Base-by-base conservation (phyloP, 352 stramenopile genomes). In the Globisporangium mamillatum region DNA sequence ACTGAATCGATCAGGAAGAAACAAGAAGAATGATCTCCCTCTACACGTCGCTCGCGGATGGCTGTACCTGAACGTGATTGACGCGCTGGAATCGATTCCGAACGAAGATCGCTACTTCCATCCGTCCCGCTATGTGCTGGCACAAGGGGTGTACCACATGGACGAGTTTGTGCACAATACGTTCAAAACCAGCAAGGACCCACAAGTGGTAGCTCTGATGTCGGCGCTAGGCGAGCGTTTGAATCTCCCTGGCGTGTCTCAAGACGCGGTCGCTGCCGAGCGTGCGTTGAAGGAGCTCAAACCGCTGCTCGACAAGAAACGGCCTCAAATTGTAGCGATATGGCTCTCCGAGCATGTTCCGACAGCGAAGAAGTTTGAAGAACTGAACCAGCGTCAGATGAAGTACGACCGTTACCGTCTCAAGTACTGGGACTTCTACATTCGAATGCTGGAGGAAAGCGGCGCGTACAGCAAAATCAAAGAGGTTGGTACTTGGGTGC, bases 21-120 rank as follows among this genome's bases (percentile, higher is more conserved):
- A 27, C 38, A 53, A 56, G 12, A 65, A 24, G 5, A 60, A 54
- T 29, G 55, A 53, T 16, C 32, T 66, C 24, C 54, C 63, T 12
- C 32, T 80, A 10, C 60, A 75, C 32, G 22, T 74, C 4, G 75
- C 75, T 18, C 70, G 72, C 64, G 80, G 32, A 73, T 83, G 76
- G 70, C 78, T 74, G 66, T 82, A 70, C 22, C 63, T 88, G 60
- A 95, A 95, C 52, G 84, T 90, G 34, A 69, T 93, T 36, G 75
- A 91, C 8, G 87, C 87, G 9, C 72, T 95, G 1, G 84, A 93
- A 57, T 89, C 79, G 0, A 90, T 93, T 59, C 85, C 81, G 32
- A 77, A 89, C 18, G 84, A 93, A 65, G 87, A 95, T 64, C 79
- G 85, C 41, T 95, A 95, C 66, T 93, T 93, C 34, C 87, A 95